These are phyloP conservation scores for Mycena filopes DNA, from an alignment of 768 basidiomycete genomes.

Conservation along the genomic window DNA sequence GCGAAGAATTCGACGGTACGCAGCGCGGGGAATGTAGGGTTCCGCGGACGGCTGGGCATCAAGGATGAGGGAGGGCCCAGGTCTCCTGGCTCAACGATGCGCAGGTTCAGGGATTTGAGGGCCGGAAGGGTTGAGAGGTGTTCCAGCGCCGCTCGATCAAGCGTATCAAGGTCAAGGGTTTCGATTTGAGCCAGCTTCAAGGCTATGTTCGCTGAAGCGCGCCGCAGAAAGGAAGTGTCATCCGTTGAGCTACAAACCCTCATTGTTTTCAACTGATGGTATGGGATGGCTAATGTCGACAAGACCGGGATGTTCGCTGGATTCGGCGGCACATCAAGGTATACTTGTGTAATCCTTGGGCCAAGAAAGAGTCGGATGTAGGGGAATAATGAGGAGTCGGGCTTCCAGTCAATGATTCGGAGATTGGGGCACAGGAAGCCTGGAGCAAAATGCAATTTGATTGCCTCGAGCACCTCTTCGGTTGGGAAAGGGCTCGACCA, in stretches of 20 bases:
- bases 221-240: neutral
- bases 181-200: neutral
- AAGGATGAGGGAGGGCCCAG: neutral
- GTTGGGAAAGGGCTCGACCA: neutral
- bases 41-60: too few species aligned
- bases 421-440: conserved; percentile 10
- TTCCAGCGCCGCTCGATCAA: neutral
- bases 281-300: neutral
- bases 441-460: neutral
- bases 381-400: neutral
- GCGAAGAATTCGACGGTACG: neutral
- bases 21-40: neutral
- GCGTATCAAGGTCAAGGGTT: neutral
- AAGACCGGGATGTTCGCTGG: neutral
- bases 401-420: neutral
- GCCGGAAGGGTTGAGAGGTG: neutral
- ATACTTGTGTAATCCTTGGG: neutral
- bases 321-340: neutral
- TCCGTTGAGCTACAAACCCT: neutral
- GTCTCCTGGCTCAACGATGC: neutral
- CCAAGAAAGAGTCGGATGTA: conserved; percentile 5
- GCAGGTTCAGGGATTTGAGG: neutral
- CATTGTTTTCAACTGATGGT: neutral
- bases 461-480: neutral
- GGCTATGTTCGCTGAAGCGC: neutral